phyloP scores from a whole-genome alignment of 805 yeast genomes.

The Hanseniaspora lachancei region DNA sequence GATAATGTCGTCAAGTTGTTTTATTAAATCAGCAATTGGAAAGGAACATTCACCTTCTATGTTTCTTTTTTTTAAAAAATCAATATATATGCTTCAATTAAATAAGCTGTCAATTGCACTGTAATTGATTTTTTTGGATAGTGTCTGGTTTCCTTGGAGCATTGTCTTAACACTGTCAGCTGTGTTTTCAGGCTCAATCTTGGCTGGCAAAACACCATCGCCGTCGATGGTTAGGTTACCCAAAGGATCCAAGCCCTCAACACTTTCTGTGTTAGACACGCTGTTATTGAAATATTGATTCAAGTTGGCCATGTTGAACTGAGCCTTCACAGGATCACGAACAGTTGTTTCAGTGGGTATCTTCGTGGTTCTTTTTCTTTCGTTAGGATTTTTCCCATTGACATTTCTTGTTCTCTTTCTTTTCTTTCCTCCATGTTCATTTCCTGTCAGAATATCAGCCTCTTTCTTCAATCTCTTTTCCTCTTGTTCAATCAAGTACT shows the following conservation, averaged over 20 bases:
- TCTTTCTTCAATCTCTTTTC: slow-evolving; percentile 68
- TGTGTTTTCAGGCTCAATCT: slow-evolving; percentile 41
- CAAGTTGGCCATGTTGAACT: slow-evolving; percentile 19
- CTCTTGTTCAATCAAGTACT: slow-evolving; percentile 73
- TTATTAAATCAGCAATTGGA: not conserved
- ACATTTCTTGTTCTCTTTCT: slow-evolving; percentile 25
- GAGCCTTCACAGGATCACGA: slow-evolving; percentile 16
- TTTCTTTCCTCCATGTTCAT: slow-evolving; percentile 40
- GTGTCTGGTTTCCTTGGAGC: slow-evolving; percentile 53
- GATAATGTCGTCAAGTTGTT: slow-evolving; percentile 26
- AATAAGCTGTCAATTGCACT: slow-evolving; percentile 52
- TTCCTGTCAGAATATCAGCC: slow-evolving; percentile 79
- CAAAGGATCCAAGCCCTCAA: slow-evolving; percentile 22
- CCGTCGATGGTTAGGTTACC: not conserved
- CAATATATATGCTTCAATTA: slow-evolving; percentile 14
- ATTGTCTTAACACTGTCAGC: slow-evolving; percentile 69
- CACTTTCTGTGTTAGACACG: not conserved
- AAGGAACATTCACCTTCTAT: not conserved
- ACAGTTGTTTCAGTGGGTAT: slow-evolving; percentile 14
- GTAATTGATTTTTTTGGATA: slow-evolving; percentile 84
- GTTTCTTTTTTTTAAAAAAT: not conserved
- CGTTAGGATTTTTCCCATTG: slow-evolving; percentile 14
- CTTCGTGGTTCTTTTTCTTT: slow-evolving; percentile 18
- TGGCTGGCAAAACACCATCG: not conserved
- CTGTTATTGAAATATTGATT: slow-evolving; percentile 1